phyloP scores from a whole-genome alignment of 345 rosid species.

The Gossypium arboreum region DNA sequence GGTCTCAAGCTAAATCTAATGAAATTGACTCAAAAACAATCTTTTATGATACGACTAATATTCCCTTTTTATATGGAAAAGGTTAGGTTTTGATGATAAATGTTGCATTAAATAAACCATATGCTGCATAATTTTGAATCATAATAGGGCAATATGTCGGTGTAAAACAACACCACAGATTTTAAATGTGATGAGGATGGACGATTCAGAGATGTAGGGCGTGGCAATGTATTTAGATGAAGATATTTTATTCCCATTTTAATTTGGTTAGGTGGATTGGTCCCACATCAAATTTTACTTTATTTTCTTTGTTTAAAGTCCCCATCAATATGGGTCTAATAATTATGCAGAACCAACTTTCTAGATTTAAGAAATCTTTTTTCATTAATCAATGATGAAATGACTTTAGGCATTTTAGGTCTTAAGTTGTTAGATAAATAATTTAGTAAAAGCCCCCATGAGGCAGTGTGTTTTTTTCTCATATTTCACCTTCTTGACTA shows the following conservation, averaged over 20 bases:
- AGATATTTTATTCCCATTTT: background rate
- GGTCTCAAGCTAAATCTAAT: background rate
- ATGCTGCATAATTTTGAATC: background rate
- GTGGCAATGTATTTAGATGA: background rate
- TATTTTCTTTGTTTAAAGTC: background rate
- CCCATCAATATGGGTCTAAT: background rate
- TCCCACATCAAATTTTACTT: conserved; percentile 6
- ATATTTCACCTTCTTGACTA: too few relatives aligned
- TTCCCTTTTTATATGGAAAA: background rate
- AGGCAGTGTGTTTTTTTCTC: background rate
- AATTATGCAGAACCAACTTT: background rate
- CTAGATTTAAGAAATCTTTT: background rate
- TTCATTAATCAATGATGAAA: background rate
- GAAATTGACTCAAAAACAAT: background rate
- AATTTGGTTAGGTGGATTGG: conserved; percentile 3
- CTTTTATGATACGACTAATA: background rate
- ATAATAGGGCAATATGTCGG: background rate
- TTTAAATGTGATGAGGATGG: background rate
- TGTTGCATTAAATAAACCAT: background rate
- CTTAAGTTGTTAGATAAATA: background rate
- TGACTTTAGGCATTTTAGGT: conserved; percentile 3
- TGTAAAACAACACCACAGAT: background rate
- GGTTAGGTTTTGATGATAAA: background rate
- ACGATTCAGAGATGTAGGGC: background rate
- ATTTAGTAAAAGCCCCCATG: background rate